Base-by-base conservation (phyloP, 345 rosid species). In the Acer negundo region DNA sequence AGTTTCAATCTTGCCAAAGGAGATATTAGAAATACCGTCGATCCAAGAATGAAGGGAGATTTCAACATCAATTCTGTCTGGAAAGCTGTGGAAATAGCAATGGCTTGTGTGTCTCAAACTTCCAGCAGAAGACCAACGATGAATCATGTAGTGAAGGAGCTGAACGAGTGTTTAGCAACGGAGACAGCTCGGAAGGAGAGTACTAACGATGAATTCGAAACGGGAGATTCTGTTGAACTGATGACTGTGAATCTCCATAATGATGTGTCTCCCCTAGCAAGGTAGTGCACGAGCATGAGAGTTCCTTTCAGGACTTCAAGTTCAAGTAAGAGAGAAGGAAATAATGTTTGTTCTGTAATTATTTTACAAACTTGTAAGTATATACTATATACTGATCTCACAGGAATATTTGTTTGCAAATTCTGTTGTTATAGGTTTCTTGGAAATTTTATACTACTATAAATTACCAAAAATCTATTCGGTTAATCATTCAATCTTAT, bases 41-140 rank as follows among this genome's bases (percentile, higher is more conserved):
- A 87, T 81, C 87, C 83, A n/a, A 78, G 74, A 20, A 70, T 89
- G 22, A 13, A 20, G 12, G 88, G 84, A 10, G 79, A 77, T n/a
- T 87, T 61, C 42, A 74, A 77, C 70, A 20, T 69, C 26, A 72
- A 79, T 28, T 87, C 87, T 2, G 86, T 77, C 0, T 78, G 85
- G 84, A 85, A 84, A 84, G 87, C 81, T 23, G 82, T 84, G 38
- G 89, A 86, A 65, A 16, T 84, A 58, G 92, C 88, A 42, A 82
- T 87, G 82, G 75, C 80, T n/a, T 89, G 90, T 76, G 73, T 76
- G 20, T 75, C 77, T 47, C 79, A 76, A 10, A 63, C 72, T 44
- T 78, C 85, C 47, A 15, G 68, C 26, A 56, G 67, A 72, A 86
- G 86, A 68, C 89, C 86, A 72, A 81, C 78, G 46, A 84, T 83